Evolutionary conservation across 345 rosid species (phyloP).

Genomic region (Populus ilicifolia): DNA sequence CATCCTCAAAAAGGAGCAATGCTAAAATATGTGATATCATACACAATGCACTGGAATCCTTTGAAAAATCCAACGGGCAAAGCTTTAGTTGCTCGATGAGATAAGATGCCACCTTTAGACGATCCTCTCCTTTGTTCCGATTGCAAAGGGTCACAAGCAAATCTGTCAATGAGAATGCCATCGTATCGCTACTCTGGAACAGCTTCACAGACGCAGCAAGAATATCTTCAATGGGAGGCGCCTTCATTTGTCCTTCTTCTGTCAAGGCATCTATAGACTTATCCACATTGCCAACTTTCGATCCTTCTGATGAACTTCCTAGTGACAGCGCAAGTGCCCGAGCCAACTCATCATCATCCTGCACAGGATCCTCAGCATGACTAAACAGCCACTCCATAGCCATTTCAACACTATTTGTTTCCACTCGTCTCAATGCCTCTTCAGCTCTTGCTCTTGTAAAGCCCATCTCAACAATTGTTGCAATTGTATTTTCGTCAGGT

Average conservation of each 20-base stretch:
- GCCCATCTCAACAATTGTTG: constrained; percentile 95
- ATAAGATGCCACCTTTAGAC: constrained; percentile 62
- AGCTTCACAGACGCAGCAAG: constrained; percentile 76
- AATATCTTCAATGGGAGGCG: constrained; percentile 82
- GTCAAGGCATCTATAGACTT: constrained; percentile 52
- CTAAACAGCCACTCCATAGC: constrained; percentile 93
- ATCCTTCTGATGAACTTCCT: constrained; percentile 83
- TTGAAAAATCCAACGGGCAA: constrained; percentile 59
- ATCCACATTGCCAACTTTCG: constrained; percentile 66
- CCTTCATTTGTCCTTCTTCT: constrained; percentile 52
- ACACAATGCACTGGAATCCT: constrained; percentile 63
- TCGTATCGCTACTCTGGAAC: constrained; percentile 63
- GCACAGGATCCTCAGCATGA: constrained; percentile 88
- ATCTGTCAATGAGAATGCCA: constrained; percentile 80
- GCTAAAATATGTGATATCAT: constrained; percentile 85
- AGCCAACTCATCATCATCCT: constrained; percentile 97
- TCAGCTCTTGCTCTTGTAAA: constrained; percentile 96
- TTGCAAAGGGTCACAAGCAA: constrained; percentile 82
- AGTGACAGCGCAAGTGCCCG: constrained; percentile 91
- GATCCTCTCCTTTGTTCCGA: constrained; percentile 87
- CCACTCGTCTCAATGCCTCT: constrained; percentile 85
- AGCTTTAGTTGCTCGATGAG: constrained; percentile 87
- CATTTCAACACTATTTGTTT: constrained; percentile 94
- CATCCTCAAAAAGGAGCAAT: constrained; percentile 80
- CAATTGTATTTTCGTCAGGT: constrained; percentile 80